Conservation (phyloP, 306 rosid species). For the Quercus cerris region DNA sequence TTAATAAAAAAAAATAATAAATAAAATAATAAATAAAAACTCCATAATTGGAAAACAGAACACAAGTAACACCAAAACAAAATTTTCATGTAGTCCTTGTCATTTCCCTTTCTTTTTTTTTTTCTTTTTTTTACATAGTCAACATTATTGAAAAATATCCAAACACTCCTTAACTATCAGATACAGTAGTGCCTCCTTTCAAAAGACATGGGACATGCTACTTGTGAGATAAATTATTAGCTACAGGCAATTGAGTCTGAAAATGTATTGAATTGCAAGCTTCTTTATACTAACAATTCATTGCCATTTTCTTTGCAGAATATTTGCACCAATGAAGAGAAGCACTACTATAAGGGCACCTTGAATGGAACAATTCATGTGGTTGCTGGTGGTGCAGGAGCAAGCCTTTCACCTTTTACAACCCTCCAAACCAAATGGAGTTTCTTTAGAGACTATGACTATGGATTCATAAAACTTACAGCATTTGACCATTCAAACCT, state of each 20-base stretch:
- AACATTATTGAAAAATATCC: background rate
- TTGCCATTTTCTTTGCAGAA: constrained; percentile 44
- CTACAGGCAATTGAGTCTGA: background rate
- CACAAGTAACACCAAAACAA: background rate
- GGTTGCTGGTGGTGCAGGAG: constrained; percentile 94
- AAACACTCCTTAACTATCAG: background rate
- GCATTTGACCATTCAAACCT: constrained; percentile 83
- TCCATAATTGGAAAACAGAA: too few species aligned
- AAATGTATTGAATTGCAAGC: background rate
- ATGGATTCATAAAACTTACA: constrained; percentile 82
- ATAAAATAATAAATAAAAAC: too few species aligned
- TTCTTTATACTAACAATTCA: constrained; percentile 7
- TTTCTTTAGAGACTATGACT: constrained; percentile 67
- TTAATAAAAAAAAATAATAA: too few species aligned
- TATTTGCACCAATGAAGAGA: constrained; percentile 74
- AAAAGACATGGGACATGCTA: background rate
- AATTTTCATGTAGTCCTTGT: background rate
- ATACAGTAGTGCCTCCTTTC: background rate
- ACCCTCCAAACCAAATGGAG: constrained; percentile 77
- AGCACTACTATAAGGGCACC: constrained; percentile 56
- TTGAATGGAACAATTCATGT: constrained; percentile 90
- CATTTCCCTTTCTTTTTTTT: background rate
- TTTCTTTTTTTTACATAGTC: background rate
- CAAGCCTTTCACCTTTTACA: constrained; percentile 67
- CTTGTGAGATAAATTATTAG: background rate